phyloP scores from a whole-genome alignment of 805 yeast species.

The Ogataea philodendri region DNA sequence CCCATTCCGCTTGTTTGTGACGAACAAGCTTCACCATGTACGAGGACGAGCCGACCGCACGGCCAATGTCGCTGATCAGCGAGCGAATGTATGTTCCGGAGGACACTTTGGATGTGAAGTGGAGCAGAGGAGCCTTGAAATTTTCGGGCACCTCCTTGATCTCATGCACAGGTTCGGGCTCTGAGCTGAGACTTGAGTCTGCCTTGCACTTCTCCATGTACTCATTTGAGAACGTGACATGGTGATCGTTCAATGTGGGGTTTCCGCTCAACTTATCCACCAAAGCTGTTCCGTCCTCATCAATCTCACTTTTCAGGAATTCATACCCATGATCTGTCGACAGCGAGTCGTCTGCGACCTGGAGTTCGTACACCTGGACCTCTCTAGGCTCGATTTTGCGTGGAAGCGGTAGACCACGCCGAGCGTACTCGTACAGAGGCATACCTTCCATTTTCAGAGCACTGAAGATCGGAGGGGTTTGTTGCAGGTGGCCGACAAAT shows the following conservation, averaged over 20 bases:
- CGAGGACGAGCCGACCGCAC: slow-evolving; percentile 74
- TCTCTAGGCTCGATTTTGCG: slow-evolving; percentile 74
- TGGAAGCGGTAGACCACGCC: slow-evolving; percentile 84
- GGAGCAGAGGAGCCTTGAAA: slow-evolving; percentile 64
- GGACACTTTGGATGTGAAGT: slow-evolving; percentile 75
- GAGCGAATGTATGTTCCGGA: slow-evolving; percentile 96
- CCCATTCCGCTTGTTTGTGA: slow-evolving; percentile 81
- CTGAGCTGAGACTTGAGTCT: slow-evolving; percentile 34
- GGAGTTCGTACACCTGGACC: slow-evolving; percentile 56
- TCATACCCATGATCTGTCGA: slow-evolving; percentile 54
- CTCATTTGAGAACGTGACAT: slow-evolving; percentile 57
- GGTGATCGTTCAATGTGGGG: slow-evolving; percentile 63
- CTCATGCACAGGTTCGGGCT: slow-evolving; percentile 40
- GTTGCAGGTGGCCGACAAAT: slow-evolving; percentile 78
- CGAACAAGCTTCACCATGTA: slow-evolving; percentile 86
- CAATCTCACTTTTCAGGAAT: slow-evolving; percentile 42
- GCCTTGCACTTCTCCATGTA: slow-evolving; percentile 44
- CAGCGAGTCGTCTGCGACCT: slow-evolving; percentile 53
- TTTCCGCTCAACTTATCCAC: slow-evolving; percentile 38
- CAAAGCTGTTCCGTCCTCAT: slow-evolving; percentile 47
- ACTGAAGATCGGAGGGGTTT: slow-evolving; percentile 93
- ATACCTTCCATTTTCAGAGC: slow-evolving; percentile 94
- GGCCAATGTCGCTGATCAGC: slow-evolving; percentile 82
- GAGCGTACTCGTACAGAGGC: slow-evolving; percentile 90
- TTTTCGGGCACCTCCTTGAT: slow-evolving; percentile 38